These are phyloP conservation scores for Fusarium begoniae DNA, from an alignment of 2,329 filamentous ascomycete genomes.

Conservation along the genomic window DNA sequence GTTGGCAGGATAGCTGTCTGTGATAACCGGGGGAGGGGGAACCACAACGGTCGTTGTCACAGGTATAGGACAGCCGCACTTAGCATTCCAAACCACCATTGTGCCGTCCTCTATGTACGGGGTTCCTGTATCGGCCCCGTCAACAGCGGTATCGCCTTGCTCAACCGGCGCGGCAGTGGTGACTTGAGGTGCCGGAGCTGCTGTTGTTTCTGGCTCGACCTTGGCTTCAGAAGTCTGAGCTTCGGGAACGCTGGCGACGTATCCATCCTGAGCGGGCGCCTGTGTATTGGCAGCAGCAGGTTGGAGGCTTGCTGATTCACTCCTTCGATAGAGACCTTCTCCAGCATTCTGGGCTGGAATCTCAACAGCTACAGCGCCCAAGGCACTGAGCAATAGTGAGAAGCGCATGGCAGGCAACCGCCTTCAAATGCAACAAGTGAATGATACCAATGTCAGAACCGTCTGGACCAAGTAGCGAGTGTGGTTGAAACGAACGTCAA, in stretches of 20 bases:
- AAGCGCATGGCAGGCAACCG: slow-evolving; percentile 34
- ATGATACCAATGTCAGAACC: slow-evolving; percentile 13
- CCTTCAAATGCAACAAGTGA: slow-evolving; percentile 14
- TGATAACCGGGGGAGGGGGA: background rate
- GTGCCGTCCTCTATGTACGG: background rate
- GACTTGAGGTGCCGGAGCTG: slow-evolving; percentile 1
- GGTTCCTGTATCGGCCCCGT: background rate
- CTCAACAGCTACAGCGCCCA: slow-evolving; percentile 31
- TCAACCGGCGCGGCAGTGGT: background rate
- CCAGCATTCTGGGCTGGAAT: slow-evolving; percentile 17
- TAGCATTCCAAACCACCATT: slow-evolving; percentile 7
- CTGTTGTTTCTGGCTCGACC: background rate
- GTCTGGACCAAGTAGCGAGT: slow-evolving; percentile 21
- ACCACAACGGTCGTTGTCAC: background rate
- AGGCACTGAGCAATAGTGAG: slow-evolving; percentile 27
- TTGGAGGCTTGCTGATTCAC: slow-evolving; percentile 5
- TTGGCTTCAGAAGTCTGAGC: background rate
- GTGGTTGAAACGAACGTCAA: slow-evolving; percentile 29
- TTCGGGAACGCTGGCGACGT: background rate
- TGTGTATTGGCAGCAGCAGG: background rate
- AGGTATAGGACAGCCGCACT: slow-evolving; percentile 14
- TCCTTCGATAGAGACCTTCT: slow-evolving; percentile 11
- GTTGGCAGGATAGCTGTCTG: background rate
- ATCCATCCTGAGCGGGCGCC: slow-evolving; percentile 5
- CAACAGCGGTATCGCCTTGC: background rate